These are phyloP conservation scores for Lophiostoma macrostomum DNA, from an alignment of 495 filamentous ascomycete genomes.

Conservation along the genomic window DNA sequence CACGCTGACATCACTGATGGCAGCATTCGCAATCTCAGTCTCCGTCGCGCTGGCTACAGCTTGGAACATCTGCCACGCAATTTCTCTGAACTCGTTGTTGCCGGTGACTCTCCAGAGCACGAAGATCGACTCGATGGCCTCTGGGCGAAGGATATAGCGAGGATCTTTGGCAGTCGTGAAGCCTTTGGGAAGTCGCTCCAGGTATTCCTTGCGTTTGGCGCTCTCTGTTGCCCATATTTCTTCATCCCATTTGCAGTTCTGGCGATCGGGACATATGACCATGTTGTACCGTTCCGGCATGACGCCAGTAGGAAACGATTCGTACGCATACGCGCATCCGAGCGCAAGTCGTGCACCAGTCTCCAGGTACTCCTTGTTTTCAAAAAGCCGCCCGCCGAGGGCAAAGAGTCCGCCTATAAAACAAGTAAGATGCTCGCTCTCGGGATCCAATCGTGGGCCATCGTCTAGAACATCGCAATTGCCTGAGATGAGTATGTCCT, in stretches of 20 bases:
- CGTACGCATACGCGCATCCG: slow-evolving; percentile 61
- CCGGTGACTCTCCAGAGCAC: slow-evolving; percentile 74
- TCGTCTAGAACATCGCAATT: slow-evolving; percentile 30
- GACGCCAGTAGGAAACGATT: slow-evolving; percentile 54
- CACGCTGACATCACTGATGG: slow-evolving; percentile 56
- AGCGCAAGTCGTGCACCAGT: slow-evolving; percentile 56
- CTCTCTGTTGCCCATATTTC: slow-evolving; percentile 43
- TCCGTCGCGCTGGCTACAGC: slow-evolving; percentile 59
- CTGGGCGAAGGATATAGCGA: slow-evolving; percentile 64
- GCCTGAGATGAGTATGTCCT: slow-evolving; percentile 41
- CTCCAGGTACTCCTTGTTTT: slow-evolving; percentile 52
- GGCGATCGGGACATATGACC: slow-evolving; percentile 47
- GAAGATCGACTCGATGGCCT: slow-evolving; percentile 57
- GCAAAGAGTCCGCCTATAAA: slow-evolving; percentile 62
- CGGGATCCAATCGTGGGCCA: slow-evolving; percentile 39
- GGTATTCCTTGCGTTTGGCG: slow-evolving; percentile 33
- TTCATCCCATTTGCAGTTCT: slow-evolving; percentile 56
- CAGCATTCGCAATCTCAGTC: slow-evolving; percentile 57
- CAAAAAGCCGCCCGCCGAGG: slow-evolving; percentile 58
- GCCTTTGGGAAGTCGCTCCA: slow-evolving; percentile 54
- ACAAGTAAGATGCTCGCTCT: slow-evolving; percentile 58
- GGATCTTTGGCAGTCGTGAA: slow-evolving; percentile 57
- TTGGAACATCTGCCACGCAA: slow-evolving; percentile 75
- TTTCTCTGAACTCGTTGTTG: slow-evolving; percentile 59
- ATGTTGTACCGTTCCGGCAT: slow-evolving; percentile 60